Base-by-base conservation (phyloP, 257 asterid genomes). In the Mentha longifolia region DNA sequence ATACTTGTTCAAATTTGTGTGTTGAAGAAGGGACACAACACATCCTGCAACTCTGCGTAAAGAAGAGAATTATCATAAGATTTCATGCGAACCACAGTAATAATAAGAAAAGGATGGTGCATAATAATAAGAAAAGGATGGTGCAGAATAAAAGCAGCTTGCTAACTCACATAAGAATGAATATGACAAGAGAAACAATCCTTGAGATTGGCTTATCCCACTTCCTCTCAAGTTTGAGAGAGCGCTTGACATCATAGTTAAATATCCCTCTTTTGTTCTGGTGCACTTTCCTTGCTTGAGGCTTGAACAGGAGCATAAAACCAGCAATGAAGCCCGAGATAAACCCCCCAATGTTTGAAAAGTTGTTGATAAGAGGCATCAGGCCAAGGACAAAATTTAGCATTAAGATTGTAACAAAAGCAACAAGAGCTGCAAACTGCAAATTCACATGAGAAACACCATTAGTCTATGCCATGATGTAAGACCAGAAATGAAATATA, bases 261-360 rank as follows among this genome's bases (percentile, higher is more conserved):
- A 93, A 91, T 59, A 91, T 77, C 35, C 94, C 92, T 9, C 81
- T 82, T 76, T 87, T 93, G 35, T 50, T 79, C 72, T 62, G 86
- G 76, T 79, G 62, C 4, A 71, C 59, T 78, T 79, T 79, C 82
- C 80, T 80, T 14, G 72, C 77, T 58, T 78, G 86, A 72, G 97
- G 98, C 59, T 82, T 77, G 80, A 83, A 76, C 60, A 88, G 85
- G 62, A 93, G 79, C 77, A 81, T 70, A 67, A 86, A 87, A 61
- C 96, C 91, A 46, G 81, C 81, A 77, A 89, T 87, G 65, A 89
- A 82, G n/a, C 98, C 97, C 37, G 95, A 74, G 50, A 93, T 33
- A 54, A 90, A 85, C 41, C 98, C 98, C 73, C 97, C 97, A 10
- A 89, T 60, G 76, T 82, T 93, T 8, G 97, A 84, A 59, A 93